Evolutionary conservation across 345 rosid species (phyloP), one percentile per base, ranked within the genome.

Genomic region (Brassica juncea): DNA sequence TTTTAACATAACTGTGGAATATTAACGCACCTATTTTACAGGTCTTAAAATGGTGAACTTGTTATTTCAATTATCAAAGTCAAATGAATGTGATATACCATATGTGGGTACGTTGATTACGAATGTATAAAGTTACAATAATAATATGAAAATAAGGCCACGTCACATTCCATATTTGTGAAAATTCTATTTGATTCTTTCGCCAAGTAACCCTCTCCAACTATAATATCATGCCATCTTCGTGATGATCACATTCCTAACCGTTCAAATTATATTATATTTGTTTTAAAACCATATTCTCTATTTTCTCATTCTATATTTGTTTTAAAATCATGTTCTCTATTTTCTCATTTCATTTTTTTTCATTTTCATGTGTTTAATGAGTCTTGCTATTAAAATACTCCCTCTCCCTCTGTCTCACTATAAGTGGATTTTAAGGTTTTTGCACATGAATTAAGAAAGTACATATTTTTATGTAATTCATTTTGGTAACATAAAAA

Each of bases 191-290:
- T 69, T 70, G 80, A 74, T 19, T 63, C 75, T 80, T 80, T 75
- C 75, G 72, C 71, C 75, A 80, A 80, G 80, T 63, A 80, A 80
- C 66, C 82, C 75, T 63, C 61, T 74, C 75, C 79, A 80, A 70
- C 80, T 70, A 80, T 75, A 74, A 75, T 63, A 80, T 80, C 83
- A 80, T 80, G 83, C 72, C 75, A 74, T 80, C 76, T 75, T 80
- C 79, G 83, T 80, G 83, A 74, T 70, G 63, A 39, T 30, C 76
- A 58, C 28, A 21, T 58, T 58, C 62, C 62, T 57, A 57, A 57
- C 61, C 61, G 61, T 57, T 57, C 28, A 57, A 57, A 21, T 57
- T 19, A 28, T 58, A 57, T 8, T 14, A 14, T 47, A 47, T 47
- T 47, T 12, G 55, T 52, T 52, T n/a, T 6, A n/a, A 52, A 25